Percentiles rank a stretch among this genome's conserved stretches.
Evolutionary conservation across 2,329 filamentous ascomycete genomes (phyloP).

Genomic region (Neurospora crassa): DNA sequence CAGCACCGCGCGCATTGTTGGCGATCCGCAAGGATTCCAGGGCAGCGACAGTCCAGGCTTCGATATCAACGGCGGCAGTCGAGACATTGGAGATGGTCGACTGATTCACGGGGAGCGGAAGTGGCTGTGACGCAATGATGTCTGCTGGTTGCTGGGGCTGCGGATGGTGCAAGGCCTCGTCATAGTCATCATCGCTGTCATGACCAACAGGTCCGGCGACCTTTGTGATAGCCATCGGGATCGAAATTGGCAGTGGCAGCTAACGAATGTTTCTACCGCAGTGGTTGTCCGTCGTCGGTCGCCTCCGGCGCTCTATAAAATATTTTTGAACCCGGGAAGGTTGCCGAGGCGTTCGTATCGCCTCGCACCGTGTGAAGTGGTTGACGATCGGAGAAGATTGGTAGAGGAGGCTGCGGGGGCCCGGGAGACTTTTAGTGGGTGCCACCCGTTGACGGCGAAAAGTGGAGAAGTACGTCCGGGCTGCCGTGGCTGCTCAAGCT

Average conservation of each 20-base stretch:
- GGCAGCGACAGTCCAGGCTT: constrained; percentile 55
- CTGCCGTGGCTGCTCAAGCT: neutral
- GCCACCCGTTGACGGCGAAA: neutral
- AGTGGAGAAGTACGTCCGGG: neutral
- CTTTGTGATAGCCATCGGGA: constrained; percentile 16
- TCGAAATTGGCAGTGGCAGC: neutral
- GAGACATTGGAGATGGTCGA: constrained; percentile 17
- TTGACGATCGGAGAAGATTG: neutral
- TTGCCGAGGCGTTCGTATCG: neutral
- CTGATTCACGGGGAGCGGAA: constrained; percentile 9
- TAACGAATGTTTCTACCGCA: neutral
- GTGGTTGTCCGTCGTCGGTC: neutral
- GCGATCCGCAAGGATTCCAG: constrained; percentile 47
- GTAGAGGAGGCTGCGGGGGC: neutral
- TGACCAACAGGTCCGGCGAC: neutral
- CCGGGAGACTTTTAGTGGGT: neutral
- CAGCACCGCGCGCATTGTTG: constrained; percentile 47
- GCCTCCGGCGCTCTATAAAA: neutral
- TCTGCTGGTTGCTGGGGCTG: constrained; percentile 1
- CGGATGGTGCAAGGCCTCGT: constrained; percentile 1
- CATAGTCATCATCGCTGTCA: constrained; percentile 3
- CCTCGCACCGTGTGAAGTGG: neutral
- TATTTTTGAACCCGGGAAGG: neutral
- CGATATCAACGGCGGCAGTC: constrained; percentile 44
- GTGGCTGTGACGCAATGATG: neutral